Percentiles rank a stretch among this genome's conserved stretches.
These are phyloP conservation scores for Crithidia brevicula DNA, from an alignment of 208 protist species.

Conservation along the genomic window DNA sequence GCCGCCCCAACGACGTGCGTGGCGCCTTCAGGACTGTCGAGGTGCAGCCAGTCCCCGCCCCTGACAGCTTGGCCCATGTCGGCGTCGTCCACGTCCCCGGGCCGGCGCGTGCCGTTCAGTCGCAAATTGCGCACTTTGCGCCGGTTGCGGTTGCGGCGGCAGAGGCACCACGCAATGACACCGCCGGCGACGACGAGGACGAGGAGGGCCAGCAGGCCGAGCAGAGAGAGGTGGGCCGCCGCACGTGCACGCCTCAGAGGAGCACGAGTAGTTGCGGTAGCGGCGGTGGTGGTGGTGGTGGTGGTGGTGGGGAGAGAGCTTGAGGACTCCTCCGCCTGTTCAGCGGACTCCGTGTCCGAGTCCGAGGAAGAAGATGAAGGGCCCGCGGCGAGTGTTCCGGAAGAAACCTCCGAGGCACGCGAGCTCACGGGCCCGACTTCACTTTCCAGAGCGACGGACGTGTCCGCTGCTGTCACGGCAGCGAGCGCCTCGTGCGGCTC, in stretches of 20 bases:
- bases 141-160: slow-evolving; percentile 41
- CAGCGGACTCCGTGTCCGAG: too few species aligned
- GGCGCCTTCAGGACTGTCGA: slow-evolving; percentile 8
- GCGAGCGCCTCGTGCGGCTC: too few species aligned
- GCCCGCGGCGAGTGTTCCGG: too few species aligned
- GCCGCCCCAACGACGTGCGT: background rate
- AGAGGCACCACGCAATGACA: slow-evolving; percentile 38
- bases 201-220: slow-evolving; percentile 44
- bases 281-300: background rate
- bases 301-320: background rate
- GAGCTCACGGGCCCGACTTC: too few species aligned
- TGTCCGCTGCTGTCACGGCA: too few species aligned
- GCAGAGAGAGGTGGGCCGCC: slow-evolving; percentile 13
- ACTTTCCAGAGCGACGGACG: too few species aligned
- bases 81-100: slow-evolving; percentile 53
- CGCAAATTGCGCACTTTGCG: slow-evolving; percentile 34
- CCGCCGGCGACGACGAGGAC: slow-evolving; percentile 36
- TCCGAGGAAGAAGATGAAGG: too few species aligned
- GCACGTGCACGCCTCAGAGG: background rate
- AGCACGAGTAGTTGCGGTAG: background rate
- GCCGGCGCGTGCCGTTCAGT: slow-evolving; percentile 46
- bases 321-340: too few species aligned
- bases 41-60: slow-evolving; percentile 53
- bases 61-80: slow-evolving; percentile 50
- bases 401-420: too few species aligned